These are phyloP conservation scores for Rhododendron griersonianum DNA, from an alignment of 148 eudicot genomes.

Conservation along the genomic window DNA sequence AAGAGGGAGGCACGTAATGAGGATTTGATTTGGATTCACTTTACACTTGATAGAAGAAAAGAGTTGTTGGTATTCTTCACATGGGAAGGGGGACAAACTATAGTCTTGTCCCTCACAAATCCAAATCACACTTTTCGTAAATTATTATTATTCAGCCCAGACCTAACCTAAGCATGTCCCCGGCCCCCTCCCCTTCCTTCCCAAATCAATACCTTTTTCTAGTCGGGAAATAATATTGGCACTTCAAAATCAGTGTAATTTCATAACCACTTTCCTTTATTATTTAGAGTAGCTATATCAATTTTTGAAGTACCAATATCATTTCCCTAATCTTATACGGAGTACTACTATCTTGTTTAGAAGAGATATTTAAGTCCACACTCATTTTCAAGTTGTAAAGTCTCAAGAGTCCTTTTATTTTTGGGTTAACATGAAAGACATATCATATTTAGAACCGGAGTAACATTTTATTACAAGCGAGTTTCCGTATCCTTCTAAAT, in stretches of 20 bases:
- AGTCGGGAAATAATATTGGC: no score
- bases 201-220: not conserved
- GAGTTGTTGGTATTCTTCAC: conserved; percentile 25
- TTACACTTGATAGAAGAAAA: conserved; percentile 30
- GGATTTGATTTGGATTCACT: conserved; percentile 24
- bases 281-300: no score
- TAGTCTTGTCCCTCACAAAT: conserved; percentile 16
- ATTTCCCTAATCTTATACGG: not conserved
- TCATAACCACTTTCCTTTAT: no score
- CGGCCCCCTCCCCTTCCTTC: conserved; percentile 2
- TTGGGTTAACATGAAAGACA: no score
- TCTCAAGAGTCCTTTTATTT: no score
- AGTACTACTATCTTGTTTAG: not conserved
- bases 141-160: conserved; percentile 12
- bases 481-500: no score
- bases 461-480: no score
- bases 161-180: conserved; percentile 22
- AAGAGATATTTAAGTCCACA: no score
- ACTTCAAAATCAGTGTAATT: no score
- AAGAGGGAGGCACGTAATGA: conserved; percentile 19
- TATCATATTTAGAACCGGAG: no score
- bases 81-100: conserved; percentile 22
- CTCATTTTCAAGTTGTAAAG: no score
- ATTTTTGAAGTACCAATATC: no score
- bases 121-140: conserved; percentile 23